Evolutionary conservation across 164 flowering plant species (phyloP), one percentile per base, ranked within the genome.

Genomic region (Vitis riparia): DNA sequence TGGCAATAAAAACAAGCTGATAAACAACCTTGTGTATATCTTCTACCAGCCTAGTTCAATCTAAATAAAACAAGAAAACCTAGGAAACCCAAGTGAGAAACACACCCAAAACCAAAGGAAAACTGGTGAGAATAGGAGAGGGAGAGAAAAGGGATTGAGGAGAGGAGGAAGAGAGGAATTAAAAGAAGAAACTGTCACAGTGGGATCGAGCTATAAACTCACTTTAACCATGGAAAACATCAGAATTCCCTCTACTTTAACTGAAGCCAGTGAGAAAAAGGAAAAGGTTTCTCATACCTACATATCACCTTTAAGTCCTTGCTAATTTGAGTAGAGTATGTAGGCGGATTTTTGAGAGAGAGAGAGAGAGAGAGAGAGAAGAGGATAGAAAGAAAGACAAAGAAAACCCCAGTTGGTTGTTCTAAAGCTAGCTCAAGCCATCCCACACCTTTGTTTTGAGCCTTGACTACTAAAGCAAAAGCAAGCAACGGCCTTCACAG

Each of bases 241-340:
- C 84, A 80, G 83, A 85, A 77, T 73, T 82, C 69, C 70, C 75
- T 75, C 85, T 69, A 81, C 93, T 88, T 91, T 91, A 88, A 89
- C 92, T 73, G 97, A 85, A 89, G 79, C 72, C 74, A 70, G 74
- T 67, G 80, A 69, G 80, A 74, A 70, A 89, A 88, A 87, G 85
- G 73, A 81, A 91, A 87, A 85, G 86, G 66, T 65, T 29, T 60
- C 66, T 49, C 69, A 73, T 68, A 70, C 75, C 75, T 71, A 50
- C 55, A 47, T 15, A 51, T 55, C 65, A 57, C 70, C 79, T 84
- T 82, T 77, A 77, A 71, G 71, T 74, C 87, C 82, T 76, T 81
- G 76, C 82, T 75, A 76, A 79, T 72, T 81, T 78, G 80, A 85
- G 85, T 29, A 76, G 62, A 44, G 58, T 60, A 66, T 65, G 61